Base-by-base conservation (phyloP, 129 eudicot species). In the Cynara cardunculus region DNA sequence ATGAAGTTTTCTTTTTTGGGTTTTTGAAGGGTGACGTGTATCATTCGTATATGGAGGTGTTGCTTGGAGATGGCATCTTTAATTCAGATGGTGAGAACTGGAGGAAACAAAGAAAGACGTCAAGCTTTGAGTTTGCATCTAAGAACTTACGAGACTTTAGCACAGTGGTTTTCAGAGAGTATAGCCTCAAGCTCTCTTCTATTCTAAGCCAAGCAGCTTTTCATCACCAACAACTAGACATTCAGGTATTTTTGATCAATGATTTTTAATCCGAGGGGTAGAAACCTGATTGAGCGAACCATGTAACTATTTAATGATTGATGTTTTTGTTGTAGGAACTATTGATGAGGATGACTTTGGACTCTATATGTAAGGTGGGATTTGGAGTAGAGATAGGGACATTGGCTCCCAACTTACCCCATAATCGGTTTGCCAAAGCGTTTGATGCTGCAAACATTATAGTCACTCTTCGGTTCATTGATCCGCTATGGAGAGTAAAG, bases 301-400 rank as follows among this genome's bases (percentile, higher is more conserved):
- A 37, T 13, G 13, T 37, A 37, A 37, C 8, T 1, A 35, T 35
- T 35, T 1, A 9, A 7, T 7, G 41, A 37, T 18, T 74, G 49
- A 37, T 8, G 66, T 46, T 49, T 25, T 26, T 13, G 32, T 86
- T 86, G 0, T 79, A 95, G 97, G 97, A 92, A 73, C 77, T 95
- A 44, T 84, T 95, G 83, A 92, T 95, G 99, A 95, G 99, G 85
- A 92, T 95, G 99, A 95, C 99, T 71, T 87, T 95, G 82, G 99
- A 95, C 84, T 95, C 99, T 25, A 95, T 95, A 81, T 95, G 99
- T 78, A 92, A 95, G 83, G 99, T 95, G 77, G 99, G 99, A 66
- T 95, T 95, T 86, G 99, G 97, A 13, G 97, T 95, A 25, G 97
- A 90, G 81, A 92, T 95, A 67, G 95, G 99, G 59, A 92, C 97